Percentiles rank a stretch among this genome's conserved stretches.
These are phyloP conservation scores for Penicillium sp. DNA, from an alignment of 2,329 filamentous ascomycete genomes.

Conservation along the genomic window DNA sequence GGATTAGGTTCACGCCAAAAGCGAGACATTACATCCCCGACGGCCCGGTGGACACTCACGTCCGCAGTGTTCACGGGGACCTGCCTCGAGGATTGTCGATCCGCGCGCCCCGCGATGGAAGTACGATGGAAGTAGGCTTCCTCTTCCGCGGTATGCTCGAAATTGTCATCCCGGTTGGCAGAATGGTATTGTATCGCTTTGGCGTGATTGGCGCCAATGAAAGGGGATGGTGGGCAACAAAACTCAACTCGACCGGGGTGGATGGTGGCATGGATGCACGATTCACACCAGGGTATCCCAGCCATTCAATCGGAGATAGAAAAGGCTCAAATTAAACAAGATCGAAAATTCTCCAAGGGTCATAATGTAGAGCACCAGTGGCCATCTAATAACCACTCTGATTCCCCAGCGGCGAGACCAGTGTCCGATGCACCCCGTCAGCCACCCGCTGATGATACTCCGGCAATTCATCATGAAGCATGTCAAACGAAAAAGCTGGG, in stretches of 20 bases:
- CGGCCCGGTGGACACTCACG: not conserved
- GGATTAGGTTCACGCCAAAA: not conserved
- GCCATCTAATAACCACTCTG: conserved; percentile 19
- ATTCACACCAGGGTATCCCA: not conserved
- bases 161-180: not conserved
- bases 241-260: not conserved
- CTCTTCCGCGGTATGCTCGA: not conserved
- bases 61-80: conserved; percentile 3
- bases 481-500: conserved; percentile 16
- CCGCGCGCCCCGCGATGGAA: conserved; percentile 1
- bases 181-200: not conserved
- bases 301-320: not conserved
- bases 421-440: conserved; percentile 24
- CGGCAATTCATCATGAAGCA: conserved; percentile 22
- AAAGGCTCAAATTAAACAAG: not conserved
- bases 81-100: conserved; percentile 3
- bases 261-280: not conserved
- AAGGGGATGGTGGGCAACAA: not conserved
- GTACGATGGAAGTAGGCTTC: not conserved
- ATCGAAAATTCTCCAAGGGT: not conserved
- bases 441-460: conserved; percentile 23
- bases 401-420: conserved; percentile 28
- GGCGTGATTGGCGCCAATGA: not conserved
- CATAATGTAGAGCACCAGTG: not conserved
- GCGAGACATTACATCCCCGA: not conserved